Evolutionary conservation across 768 basidiomycete species (phyloP), one percentile per base, ranked within the genome.

Genomic region (Kwoniella heveanensis): DNA sequence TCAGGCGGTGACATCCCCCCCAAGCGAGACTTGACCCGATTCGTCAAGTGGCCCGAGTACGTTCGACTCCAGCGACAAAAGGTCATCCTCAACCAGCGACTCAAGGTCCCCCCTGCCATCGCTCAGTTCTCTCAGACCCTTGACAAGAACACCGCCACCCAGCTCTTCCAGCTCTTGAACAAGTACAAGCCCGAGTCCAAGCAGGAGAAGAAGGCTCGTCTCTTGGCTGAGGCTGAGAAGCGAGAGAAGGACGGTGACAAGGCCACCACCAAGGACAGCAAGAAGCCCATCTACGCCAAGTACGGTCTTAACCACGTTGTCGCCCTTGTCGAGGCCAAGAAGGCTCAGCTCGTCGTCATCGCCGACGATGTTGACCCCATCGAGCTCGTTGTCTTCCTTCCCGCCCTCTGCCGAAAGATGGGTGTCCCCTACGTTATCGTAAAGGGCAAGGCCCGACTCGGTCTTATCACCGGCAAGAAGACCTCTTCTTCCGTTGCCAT

Each of bases 31-130:
- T 83, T 97, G 70, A 95, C 91, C 62, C 91, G 94, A 80, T 97
- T 97, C 84, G 91, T 97, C 83, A 97, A 96, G 82, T 99, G 95
- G 95, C 95, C 95, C 72, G 92, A 94, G 84, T 98, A 98, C 79
- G 87, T 98, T 73, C 91, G 93, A 78, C 89, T 98, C 50, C 95
- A 98, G 80, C 88, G 95, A 80, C 93, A 97, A 83, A 97, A 97
- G 84, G 92, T 97, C 77, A 95, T 98, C 83, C 88, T 98, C 65
- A 84, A 90, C 86, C 92, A 97, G 83, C 91, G 95, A 76, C 85
- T 98, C 73, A 98, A 98, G 86, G 93, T 96, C 26, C 95, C 95
- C 70, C 95, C 95, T 44, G 91, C 95, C 72, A 94, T 99, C 74
- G 91, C 93, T 52, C 95, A 99, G 81, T 97, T 98, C 85, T 87